Evolutionary conservation across 176 grass and related monocot species (phyloP).

Genomic region (Phyllostachys edulis): DNA sequence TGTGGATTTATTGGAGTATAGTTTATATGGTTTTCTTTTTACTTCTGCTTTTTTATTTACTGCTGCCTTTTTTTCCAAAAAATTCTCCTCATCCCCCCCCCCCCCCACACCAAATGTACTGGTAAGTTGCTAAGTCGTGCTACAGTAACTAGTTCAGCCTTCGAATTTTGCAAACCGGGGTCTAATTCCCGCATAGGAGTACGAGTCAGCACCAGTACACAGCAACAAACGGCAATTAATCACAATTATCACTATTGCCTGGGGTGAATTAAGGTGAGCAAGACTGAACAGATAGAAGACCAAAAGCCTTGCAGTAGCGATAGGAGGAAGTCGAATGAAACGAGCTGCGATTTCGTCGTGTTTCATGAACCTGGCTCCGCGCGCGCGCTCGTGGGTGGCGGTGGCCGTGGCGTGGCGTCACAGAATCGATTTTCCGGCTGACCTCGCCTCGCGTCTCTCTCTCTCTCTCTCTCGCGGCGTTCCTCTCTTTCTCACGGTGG

Average conservation of each 20-base stretch:
- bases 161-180: not conserved
- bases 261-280: not conserved
- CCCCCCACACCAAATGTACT: not conserved
- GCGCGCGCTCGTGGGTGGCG: not conserved
- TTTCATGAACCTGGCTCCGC: not conserved
- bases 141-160: not conserved
- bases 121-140: not conserved
- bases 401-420: conserved; percentile 22
- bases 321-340: not conserved
- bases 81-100: not conserved
- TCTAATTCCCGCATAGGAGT: not conserved
- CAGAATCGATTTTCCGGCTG: not conserved
- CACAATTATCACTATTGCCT: not conserved
- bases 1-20: conserved; percentile 73
- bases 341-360: not conserved
- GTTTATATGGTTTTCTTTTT: conserved; percentile 43
- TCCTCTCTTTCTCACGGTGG: not conserved
- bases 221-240: not conserved
- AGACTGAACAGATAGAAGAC: not conserved
- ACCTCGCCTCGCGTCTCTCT: not conserved
- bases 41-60: not conserved
- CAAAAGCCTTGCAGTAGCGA: not conserved
- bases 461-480: too few relatives aligned
- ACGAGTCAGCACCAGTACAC: not conserved
- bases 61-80: not conserved